Base-by-base conservation (phyloP, 2,329 filamentous ascomycete genomes). In the Colletotrichum gloeosporioides region DNA sequence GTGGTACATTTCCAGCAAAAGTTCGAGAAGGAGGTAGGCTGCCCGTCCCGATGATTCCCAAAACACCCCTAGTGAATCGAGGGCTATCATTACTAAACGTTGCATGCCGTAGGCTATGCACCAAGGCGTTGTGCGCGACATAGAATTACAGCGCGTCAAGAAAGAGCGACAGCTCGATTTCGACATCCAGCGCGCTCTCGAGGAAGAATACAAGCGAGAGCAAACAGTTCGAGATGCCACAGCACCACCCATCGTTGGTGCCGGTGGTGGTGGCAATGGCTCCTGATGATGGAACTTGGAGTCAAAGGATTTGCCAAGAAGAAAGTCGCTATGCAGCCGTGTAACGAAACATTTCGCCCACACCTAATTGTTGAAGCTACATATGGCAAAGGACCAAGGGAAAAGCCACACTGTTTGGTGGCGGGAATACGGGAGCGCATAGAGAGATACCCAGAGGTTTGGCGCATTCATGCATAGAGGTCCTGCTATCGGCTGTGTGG, bases 151-250 rank as follows among this genome's bases (percentile, higher is more conserved):
- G 84, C 93, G 95, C 62, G 84, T 98, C 79, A 98, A 98, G 87
- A 91, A 92, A 79, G 97, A 99, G 85, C 93, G 97, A 75, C 95
- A 98, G 84, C 92, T 96, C 68, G 97, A 99, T 83, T 99, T 99
- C 82, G 96, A 99, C 79, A 92, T 98, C 91, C 97, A 99, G 83
- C 91, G 90, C 78, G 91, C 90, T 8, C 88, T 99, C 64, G 96
- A 99, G 86, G 91, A 94, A 81, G 95, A 99, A 84, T 99, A 98
- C 85, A 93, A 93, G 83, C 96, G 96, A 84, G 89, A 96, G 36
- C 97, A 99, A 87, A 94, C 88, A 6, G 96, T 99, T 34, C 90
- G 89, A 76, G 88, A 91, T 44, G 79, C 80, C 2, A 81, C 81
- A 5, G 77, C 55, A 69, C 53, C 71, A 55, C 49, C 71, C 44